Base-by-base conservation (phyloP, 177 flowering plant genomes). In the Vitis hybrid region DNA sequence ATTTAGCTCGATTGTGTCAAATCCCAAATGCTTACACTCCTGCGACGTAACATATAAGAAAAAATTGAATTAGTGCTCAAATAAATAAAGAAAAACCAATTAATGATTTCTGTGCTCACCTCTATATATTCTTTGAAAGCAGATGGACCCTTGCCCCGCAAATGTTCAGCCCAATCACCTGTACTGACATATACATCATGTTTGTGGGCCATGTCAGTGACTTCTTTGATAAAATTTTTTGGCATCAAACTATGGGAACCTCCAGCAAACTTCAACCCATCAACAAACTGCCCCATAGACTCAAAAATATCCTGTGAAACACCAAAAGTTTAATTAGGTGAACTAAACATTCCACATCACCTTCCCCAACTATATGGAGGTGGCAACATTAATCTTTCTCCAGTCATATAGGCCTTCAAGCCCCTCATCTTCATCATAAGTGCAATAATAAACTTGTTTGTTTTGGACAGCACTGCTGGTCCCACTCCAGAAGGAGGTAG, bases 11-110 rank as follows among this genome's bases (percentile, higher is more conserved):
- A 95, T 80, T 0, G 97, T 86, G 77, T 92, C 99, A 71, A 95
- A 90, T 44, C 98, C 99, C 88, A 95, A 69, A 31, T 74, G 69
- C 82, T 91, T 95, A 52, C 98, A 95, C 68, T 92, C 98, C 98
- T 94, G 71, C 11, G 66, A 55, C 61, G 24, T 71, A 33, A 12
- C 8, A 65, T 33, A 63, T 7, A 11, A 63, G 14, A 24, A 68
- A 49, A 24, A 8, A 70, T 22, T 19, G 6, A 59, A 70, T 14
- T 11, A 11, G 8, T 12, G 28, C 51, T 55, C 64, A 13, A n/a
- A 49, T 19, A 71, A 9, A 44, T 1, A 58, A 2, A 17, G 4
- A 6, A 57, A 59, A 19, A n/a, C 9, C 33, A 56, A 10, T 14
- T 20, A 55, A 56, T 15, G 33, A 6, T 18, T 57, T 69, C 1